Evolutionary conservation across 1,139 yeast genomes (phyloP).

Genomic region (Yamadazyma pseudoaaseri): DNA sequence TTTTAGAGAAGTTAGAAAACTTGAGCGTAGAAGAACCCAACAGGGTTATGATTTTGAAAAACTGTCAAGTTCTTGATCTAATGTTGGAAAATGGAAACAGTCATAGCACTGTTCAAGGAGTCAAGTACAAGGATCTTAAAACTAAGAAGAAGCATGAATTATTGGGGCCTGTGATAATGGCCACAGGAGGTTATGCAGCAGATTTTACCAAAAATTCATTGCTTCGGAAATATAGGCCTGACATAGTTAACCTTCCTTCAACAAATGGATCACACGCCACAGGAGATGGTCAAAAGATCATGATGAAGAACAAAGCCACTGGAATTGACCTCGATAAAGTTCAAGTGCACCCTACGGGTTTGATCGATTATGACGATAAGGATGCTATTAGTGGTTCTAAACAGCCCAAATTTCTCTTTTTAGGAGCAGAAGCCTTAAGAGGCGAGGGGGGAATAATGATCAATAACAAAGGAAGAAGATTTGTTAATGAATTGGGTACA

Average conservation of each 20-base stretch:
- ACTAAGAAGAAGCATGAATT: conserved; percentile 32
- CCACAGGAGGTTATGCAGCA: conserved; percentile 79
- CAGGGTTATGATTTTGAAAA: conserved; percentile 50
- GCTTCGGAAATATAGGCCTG: conserved; percentile 58
- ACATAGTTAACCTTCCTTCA: conserved; percentile 60
- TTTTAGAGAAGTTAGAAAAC: conserved; percentile 47
- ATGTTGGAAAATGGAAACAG: conserved; percentile 21
- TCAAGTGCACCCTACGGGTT: conserved; percentile 83
- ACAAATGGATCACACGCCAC: conserved; percentile 76
- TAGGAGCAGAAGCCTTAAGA: conserved; percentile 77
- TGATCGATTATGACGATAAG: conserved; percentile 62
- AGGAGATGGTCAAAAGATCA: conserved; percentile 71
- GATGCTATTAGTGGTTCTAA: conserved; percentile 41
- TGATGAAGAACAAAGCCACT: conserved; percentile 57
- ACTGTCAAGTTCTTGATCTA: conserved; percentile 55
- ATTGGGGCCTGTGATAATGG: conserved; percentile 62
- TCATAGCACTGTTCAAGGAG: conserved; percentile 37
- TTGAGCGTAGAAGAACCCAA: conserved; percentile 49
- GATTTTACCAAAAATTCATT: conserved; percentile 54
- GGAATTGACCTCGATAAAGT: conserved; percentile 74
- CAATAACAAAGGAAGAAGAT: conserved; percentile 62
- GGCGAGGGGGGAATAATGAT: conserved; percentile 76
- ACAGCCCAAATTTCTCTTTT: conserved; percentile 54
- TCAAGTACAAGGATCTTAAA: conserved; percentile 44
- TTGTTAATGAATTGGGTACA: conserved; percentile 69